A percentile compares a stretch with the other conserved stretches of the same genome.
These are phyloP conservation scores for Cryptococcus sp. DNA, from an alignment of 1,284 basidiomycete species.

Conservation along the genomic window DNA sequence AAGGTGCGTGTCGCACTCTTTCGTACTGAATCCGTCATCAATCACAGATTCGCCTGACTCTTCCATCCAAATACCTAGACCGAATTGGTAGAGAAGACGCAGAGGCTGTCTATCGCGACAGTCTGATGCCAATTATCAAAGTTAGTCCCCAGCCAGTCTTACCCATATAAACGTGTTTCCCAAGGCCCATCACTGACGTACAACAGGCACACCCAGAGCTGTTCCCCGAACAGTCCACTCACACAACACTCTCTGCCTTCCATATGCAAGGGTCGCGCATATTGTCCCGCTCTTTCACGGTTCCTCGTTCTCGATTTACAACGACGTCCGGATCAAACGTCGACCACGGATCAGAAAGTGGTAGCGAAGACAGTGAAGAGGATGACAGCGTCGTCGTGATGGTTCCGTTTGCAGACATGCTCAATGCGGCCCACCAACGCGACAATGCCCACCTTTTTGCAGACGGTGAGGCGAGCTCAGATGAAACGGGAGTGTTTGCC, in stretches of 20 bases:
- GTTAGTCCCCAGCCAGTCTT: constrained; percentile 49
- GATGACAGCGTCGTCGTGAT: constrained; percentile 75
- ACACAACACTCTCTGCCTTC: constrained; percentile 72
- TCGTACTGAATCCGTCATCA: not conserved
- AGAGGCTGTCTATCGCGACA: constrained; percentile 67
- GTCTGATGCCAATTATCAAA: constrained; percentile 63
- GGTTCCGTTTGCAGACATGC: constrained; percentile 95
- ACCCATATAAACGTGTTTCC: not conserved
- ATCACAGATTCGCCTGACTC: not conserved
- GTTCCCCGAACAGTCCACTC: constrained; percentile 58
- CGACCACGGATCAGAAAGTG: constrained; percentile 11
- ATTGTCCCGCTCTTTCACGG: constrained; percentile 63
- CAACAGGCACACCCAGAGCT: constrained; percentile 64
- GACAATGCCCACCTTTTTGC: constrained; percentile 62
- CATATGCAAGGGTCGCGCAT: constrained; percentile 93
- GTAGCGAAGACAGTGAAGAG: constrained; percentile 54
- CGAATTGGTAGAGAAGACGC: constrained; percentile 83
- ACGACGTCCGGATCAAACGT: constrained; percentile 1
- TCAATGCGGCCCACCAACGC: constrained; percentile 80
- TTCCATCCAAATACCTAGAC: constrained; percentile 61
- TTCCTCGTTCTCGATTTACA: constrained; percentile 28
- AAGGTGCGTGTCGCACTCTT: constrained; percentile 58
- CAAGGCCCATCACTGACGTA: not conserved
- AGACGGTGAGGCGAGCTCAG: constrained; percentile 15
- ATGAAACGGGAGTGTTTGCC: constrained; percentile 7